phyloP scores from a whole-genome alignment of 2,329 filamentous ascomycete species.

The Apiospora arundinis region DNA sequence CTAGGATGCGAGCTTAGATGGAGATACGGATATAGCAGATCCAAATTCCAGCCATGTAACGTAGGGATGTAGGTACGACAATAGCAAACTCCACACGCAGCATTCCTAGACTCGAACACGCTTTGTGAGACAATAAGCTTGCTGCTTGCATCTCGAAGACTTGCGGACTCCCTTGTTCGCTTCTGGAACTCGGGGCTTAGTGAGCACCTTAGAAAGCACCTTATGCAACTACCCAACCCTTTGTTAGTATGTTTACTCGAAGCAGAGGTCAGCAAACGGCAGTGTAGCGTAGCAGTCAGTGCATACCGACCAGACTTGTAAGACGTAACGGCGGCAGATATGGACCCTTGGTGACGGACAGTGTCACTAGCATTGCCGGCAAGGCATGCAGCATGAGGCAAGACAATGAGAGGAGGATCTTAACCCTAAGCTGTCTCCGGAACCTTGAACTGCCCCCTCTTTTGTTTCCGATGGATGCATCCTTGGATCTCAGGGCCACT shows the following conservation, averaged over 20 bases:
- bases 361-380: not conserved
- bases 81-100: not conserved
- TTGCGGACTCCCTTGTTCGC: too few relatives aligned
- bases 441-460: conserved; percentile 6
- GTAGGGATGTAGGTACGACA: conserved; percentile 16
- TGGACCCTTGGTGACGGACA: not conserved
- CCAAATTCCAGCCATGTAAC: not conserved
- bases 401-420: too few relatives aligned
- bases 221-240: too few relatives aligned
- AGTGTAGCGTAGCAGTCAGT: too few relatives aligned
- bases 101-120: too few relatives aligned
- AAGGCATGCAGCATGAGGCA: too few relatives aligned
- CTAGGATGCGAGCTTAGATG: not conserved
- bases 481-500: not conserved
- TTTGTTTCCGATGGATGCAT: conserved; percentile 18
- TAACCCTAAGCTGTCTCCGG: not conserved
- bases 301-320: not conserved
- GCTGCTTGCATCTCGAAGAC: not conserved
- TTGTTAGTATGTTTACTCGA: too few relatives aligned
- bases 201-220: too few relatives aligned
- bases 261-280: too few relatives aligned
- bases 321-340: not conserved
- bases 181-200: not conserved
- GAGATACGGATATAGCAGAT: not conserved
- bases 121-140: not conserved